Base-by-base conservation (phyloP, 805 yeast species). In the Debaryomyces castellii region DNA sequence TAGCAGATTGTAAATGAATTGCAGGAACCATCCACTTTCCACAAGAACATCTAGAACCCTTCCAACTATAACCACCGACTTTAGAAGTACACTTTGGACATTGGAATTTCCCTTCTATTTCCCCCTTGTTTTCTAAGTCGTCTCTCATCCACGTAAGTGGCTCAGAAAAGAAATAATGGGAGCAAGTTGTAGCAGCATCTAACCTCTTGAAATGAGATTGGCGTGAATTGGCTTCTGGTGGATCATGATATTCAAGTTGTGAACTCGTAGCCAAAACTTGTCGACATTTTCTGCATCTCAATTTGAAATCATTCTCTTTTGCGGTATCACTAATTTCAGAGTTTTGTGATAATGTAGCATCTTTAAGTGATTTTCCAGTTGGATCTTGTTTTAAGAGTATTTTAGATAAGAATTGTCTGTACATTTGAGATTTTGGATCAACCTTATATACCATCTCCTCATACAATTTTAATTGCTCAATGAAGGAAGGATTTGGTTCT, bases 11-110 rank as follows among this genome's bases (percentile, higher is more conserved):
- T 45, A 94, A 64, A 62, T 87, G 89, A 48, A 94, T 77, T 1
- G 96, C 95, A 0, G 99, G 99, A 8, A 89, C 78, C 75, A 92
- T 84, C 99, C 99, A 94, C 55, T 81, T 82, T 2, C 97, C 97
- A 64, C 99, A 94, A 47, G 94, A 82, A 64, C 99, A 94, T 55
- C 96, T 72, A 1, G 92, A 82, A 0, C 99, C 99, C 57, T 84
- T 87, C 99, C 99, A 94, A 50, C 84, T 81, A 62, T 90, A 94
- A 0, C 89, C 90, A 11, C 99, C 99, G 2, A 94, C 80, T 67
- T 92, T 94, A 12, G 87, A 74, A 4, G 72, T 71, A 69, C 99
- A 94, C 58, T 84, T 85, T 2, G 94, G 94, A 63, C 99, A 94
- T 9, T 68, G 63, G 37, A 94, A 81, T 58, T 86, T 88, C 2